Conservation (phyloP, 139 green algal genomes). For the Pleodorina starrii region DNA sequence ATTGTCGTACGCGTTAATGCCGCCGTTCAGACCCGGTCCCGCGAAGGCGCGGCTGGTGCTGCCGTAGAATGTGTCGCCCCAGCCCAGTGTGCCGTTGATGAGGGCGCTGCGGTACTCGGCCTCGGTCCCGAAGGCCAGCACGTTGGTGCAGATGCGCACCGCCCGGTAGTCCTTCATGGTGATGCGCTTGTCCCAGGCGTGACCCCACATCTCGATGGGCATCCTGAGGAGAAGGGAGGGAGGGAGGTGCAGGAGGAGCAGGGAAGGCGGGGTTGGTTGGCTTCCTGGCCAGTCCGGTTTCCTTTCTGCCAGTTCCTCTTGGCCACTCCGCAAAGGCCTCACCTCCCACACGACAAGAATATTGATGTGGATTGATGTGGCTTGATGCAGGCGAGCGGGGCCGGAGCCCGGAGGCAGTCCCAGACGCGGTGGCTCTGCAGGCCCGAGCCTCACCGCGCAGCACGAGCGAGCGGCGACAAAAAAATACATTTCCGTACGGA, state of each 20-base stretch:
- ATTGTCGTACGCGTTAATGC: constrained; percentile 36
- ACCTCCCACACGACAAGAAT: too few relatives aligned
- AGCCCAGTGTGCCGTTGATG: constrained; percentile 31
- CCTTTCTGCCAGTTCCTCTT: too few relatives aligned
- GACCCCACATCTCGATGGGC: constrained; percentile 49
- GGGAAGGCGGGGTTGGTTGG: not conserved
- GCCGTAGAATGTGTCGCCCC: constrained; percentile 42
- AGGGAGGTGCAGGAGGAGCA: not conserved
- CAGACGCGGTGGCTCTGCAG: too few relatives aligned
- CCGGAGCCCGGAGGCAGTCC: too few relatives aligned
- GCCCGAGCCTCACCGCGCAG: too few relatives aligned
- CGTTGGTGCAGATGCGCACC: constrained; percentile 32
- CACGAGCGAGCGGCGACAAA: too few relatives aligned
- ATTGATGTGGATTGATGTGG: too few relatives aligned
- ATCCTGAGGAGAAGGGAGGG: not conserved
- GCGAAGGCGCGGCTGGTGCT: not conserved
- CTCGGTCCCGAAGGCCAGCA: not conserved
- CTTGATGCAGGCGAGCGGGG: too few relatives aligned
- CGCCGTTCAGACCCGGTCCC: constrained; percentile 30
- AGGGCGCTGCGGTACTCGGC: constrained; percentile 18
- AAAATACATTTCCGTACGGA: too few relatives aligned
- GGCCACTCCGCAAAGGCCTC: too few relatives aligned
- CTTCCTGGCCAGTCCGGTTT: too few relatives aligned
- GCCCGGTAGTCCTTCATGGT: constrained; percentile 43
- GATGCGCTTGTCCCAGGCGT: constrained; percentile 46